Evolutionary conservation across 768 basidiomycete species (phyloP).

Genomic region (Amanita pseudoporphyria): DNA sequence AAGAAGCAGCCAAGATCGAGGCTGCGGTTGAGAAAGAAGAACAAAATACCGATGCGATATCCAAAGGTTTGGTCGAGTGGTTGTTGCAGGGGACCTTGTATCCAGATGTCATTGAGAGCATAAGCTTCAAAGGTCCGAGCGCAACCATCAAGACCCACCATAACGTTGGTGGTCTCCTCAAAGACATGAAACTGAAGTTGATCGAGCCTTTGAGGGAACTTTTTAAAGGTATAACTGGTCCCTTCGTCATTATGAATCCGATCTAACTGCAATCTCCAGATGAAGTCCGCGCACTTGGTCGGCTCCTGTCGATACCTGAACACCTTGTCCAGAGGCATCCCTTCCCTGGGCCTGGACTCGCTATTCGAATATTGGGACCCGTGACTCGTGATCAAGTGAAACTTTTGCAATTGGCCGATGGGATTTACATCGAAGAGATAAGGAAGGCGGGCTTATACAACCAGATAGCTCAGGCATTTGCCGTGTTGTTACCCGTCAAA

Average conservation of each 20-base stretch:
- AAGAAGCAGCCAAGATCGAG: constrained; percentile 87
- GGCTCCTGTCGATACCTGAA: no score
- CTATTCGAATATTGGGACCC: constrained; percentile 94
- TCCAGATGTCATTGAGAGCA: constrained; percentile 98
- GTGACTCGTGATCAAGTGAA: constrained; percentile 90
- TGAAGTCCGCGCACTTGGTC: no score
- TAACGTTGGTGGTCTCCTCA: constrained; percentile 97
- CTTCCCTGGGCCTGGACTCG: no score
- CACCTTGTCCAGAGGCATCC: no score
- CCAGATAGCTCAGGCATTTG: constrained; percentile 93
- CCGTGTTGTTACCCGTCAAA: constrained; percentile 87
- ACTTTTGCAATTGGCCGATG: constrained; percentile 86
- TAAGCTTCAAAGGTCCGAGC: constrained; percentile 98
- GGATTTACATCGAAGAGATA: constrained; percentile 97
- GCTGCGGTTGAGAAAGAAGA: no score
- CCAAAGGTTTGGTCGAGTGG: no score
- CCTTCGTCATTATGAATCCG: no score
- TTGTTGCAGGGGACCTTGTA: constrained; percentile 97
- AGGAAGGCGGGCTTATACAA: constrained; percentile 87
- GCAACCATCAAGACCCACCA: constrained; percentile 99
- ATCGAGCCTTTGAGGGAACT: constrained; percentile 96
- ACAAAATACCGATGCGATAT: no score
- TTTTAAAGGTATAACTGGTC: no score
- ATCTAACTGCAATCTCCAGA: no score
- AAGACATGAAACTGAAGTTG: constrained; percentile 98